Base-by-base conservation (phyloP, 106 monocot genomes). In the Narthecium ossifragum region DNA sequence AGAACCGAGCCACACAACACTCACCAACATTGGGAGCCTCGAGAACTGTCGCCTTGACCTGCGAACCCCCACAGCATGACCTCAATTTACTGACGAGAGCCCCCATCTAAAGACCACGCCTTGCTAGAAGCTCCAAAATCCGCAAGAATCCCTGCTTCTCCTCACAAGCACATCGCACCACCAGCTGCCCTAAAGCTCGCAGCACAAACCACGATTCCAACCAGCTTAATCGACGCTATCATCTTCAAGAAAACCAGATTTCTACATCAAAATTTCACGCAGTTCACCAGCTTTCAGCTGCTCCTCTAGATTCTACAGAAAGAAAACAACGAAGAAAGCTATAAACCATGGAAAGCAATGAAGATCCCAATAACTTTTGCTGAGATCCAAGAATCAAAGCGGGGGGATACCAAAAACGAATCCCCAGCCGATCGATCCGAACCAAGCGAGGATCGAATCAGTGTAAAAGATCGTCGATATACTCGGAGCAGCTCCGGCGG, bases 1-100 rank as follows among this genome's bases (percentile, higher is more conserved):
- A 34, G 22, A 34, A 23, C 4, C 32, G 51, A 52, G 33, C 43
- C 26, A 33, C 4, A 33, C 4, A 17, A 30, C 9, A 51, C 72
- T 80, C 53, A 78, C 82, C 81, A 10, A 40, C 36, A 36, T 80
- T 79, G 4, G 79, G 61, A 57, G 55, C 71, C 49, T 94, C 89
- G 3, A 73, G 64, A 43, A 85, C 70, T 1, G 71, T 70, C 8
- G 66, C 60, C n/a, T 85, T 74, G 62, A 40, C 60, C 31, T 71
- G 72, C 23, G 78, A 75, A 5, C 75, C 29, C 66, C 82, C 77
- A 45, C 93, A 94, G 60, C 89, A 89, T 6, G 51, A 8, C 47
- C 24, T 45, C 33, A 72, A 33, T 62, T 74, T 81, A 23, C 88
- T 88, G 61, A 70, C 29, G 10, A 62, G 20, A 32, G 59, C 75